Evolutionary conservation across 148 eudicot species (phyloP).

Genomic region (Camellia sinensis): DNA sequence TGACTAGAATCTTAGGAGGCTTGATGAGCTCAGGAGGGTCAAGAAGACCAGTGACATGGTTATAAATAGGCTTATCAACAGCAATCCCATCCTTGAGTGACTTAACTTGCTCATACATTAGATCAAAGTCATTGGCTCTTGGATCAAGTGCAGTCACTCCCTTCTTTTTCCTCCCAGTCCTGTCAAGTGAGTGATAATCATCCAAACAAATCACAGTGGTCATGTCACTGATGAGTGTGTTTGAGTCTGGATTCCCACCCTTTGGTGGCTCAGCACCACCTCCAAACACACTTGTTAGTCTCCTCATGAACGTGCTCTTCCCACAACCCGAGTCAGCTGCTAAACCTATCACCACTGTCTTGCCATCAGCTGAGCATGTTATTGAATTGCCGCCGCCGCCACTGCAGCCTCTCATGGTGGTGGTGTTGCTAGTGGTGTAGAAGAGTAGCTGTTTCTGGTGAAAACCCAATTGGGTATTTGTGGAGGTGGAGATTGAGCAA

Average conservation of each 20-base stretch:
- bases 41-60: constrained; percentile 84
- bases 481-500: constrained; percentile 44
- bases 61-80: constrained; percentile 89
- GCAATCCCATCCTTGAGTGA: constrained; percentile 68
- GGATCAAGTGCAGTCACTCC: constrained; percentile 99
- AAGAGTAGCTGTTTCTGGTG: constrained; percentile 55
- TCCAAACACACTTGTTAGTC: constrained; percentile 91
- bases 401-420: constrained; percentile 7
- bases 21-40: constrained; percentile 92
- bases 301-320: constrained; percentile 94
- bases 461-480: constrained; percentile 66
- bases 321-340: constrained; percentile 99
- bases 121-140: constrained; percentile 81
- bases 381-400: constrained; percentile 16
- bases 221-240: constrained; percentile 82
- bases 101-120: constrained; percentile 98
- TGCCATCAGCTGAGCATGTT: constrained; percentile 53
- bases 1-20: constrained; percentile 95
- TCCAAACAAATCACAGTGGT: constrained; percentile 94
- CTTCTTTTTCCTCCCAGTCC: constrained; percentile 81
- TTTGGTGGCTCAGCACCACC: constrained; percentile 92
- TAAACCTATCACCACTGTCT: constrained; percentile 79
- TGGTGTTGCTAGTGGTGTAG: constrained; percentile 35
- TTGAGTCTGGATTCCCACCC: constrained; percentile 95
- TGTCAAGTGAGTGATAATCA: constrained; percentile 88